Evolutionary conservation across 2,329 filamentous ascomycete species (phyloP).

Genomic region (Anthostomella pinea): DNA sequence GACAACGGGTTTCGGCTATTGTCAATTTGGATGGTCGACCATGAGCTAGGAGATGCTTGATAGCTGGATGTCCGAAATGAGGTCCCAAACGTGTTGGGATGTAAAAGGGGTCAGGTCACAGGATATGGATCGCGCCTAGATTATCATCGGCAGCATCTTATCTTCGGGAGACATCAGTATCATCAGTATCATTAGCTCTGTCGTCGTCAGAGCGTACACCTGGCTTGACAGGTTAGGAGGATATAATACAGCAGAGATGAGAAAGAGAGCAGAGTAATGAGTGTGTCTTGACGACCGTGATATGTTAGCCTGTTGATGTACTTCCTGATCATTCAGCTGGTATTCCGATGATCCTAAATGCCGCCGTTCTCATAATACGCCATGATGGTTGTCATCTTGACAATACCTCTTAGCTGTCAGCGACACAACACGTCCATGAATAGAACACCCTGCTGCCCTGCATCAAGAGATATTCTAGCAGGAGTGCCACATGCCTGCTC

Average conservation of each 20-base stretch:
- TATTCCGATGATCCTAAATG: no score
- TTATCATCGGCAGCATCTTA: conserved; percentile 7
- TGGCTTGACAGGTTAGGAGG: conserved; percentile 22
- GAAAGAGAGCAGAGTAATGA: no score
- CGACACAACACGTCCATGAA: no score
- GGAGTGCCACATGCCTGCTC: no score
- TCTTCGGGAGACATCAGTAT: conserved; percentile 11
- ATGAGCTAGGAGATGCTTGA: conserved; percentile 1
- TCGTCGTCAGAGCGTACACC: conserved; percentile 19
- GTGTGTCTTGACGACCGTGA: no score
- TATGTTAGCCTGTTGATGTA: background rate
- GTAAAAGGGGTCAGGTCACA: background rate
- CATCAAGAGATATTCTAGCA: no score
- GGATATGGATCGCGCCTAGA: no score
- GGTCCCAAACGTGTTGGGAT: background rate
- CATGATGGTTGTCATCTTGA: no score
- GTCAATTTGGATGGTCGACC: background rate
- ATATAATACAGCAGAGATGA: conserved; percentile 25
- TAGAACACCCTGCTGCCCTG: no score
- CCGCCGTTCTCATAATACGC: no score
- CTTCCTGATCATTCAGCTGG: background rate
- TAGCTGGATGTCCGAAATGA: conserved; percentile 1
- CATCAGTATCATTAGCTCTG: conserved; percentile 19
- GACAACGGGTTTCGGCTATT: background rate
- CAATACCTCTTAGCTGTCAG: no score